phyloP scores from a whole-genome alignment of 2,329 filamentous ascomycete species.

The Verticillium tricorpus region DNA sequence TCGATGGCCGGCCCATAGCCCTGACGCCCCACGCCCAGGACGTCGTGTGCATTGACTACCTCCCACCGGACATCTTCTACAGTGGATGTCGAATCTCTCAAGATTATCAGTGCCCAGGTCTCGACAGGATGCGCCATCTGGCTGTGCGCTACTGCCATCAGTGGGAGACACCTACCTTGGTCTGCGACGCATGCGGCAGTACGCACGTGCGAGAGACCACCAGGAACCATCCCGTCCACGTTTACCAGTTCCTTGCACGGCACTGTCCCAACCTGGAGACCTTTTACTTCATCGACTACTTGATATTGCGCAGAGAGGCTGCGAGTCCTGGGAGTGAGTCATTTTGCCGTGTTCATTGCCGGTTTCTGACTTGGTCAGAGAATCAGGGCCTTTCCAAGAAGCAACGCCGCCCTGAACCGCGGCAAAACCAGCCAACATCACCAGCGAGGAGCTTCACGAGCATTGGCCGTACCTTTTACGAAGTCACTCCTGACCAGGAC shows the following conservation, averaged over 20 bases:
- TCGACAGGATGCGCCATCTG: slow-evolving; percentile 30
- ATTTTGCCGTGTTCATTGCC: background rate
- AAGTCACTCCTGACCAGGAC: slow-evolving; percentile 20
- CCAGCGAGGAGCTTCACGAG: slow-evolving; percentile 15
- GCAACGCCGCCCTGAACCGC: background rate
- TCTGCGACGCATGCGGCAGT: slow-evolving; percentile 29
- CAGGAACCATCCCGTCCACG: slow-evolving; percentile 30
- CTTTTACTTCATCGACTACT: slow-evolving; percentile 41
- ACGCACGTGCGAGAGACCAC: slow-evolving; percentile 20
- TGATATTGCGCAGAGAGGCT: slow-evolving; percentile 26
- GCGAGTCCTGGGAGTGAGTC: background rate
- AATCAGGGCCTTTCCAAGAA: background rate
- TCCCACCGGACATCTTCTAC: slow-evolving; percentile 22
- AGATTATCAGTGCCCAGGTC: slow-evolving; percentile 19
- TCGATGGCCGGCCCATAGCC: slow-evolving; percentile 21
- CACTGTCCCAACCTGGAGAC: slow-evolving; percentile 35
- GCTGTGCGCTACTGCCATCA: slow-evolving; percentile 37
- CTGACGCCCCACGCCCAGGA: slow-evolving; percentile 18
- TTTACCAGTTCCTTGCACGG: slow-evolving; percentile 38
- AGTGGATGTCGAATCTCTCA: slow-evolving; percentile 20
- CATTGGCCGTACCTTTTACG: slow-evolving; percentile 23
- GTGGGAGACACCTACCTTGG: slow-evolving; percentile 26
- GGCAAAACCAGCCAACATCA: too few species aligned
- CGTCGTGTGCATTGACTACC: slow-evolving; percentile 29
- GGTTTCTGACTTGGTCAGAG: background rate